These are phyloP conservation scores for Mrakia blollopis DNA, from an alignment of 768 basidiomycete species.

Conservation along the genomic window DNA sequence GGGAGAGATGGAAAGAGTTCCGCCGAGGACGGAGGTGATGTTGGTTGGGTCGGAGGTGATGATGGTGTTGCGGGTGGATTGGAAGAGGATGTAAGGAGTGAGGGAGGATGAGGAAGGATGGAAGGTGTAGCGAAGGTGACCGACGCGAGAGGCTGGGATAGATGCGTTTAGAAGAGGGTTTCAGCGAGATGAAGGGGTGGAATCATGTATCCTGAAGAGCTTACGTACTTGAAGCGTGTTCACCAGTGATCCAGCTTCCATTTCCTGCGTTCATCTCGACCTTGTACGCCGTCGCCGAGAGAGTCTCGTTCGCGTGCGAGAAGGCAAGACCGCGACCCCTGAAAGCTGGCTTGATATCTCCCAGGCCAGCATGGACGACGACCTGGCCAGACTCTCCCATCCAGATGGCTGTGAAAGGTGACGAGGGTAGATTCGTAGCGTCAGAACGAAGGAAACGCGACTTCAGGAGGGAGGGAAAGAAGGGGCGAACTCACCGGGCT, in stretches of 20 bases:
- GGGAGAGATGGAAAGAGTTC: conserved; percentile 49
- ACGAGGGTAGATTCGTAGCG: neutral
- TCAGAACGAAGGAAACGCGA: neutral
- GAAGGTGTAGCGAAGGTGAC: conserved; percentile 69
- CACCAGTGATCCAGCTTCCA: conserved; percentile 34
- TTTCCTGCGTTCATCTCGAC: conserved; percentile 57
- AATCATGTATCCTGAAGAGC: too few relatives aligned
- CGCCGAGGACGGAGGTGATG: conserved; percentile 56
- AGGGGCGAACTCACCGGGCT: conserved; percentile 8
- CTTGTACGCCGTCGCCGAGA: conserved; percentile 55
- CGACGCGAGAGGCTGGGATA: conserved; percentile 64
- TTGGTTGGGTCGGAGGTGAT: conserved; percentile 53
- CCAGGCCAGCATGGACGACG: conserved; percentile 54
- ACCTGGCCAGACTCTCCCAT: conserved; percentile 55
- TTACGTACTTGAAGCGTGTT: conserved; percentile 38
- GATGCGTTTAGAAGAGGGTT: neutral
- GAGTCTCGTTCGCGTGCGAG: conserved; percentile 53
- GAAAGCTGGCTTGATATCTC: conserved; percentile 41
- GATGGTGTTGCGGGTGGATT: conserved; percentile 61
- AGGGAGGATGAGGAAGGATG: conserved; percentile 37
- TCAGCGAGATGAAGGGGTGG: neutral
- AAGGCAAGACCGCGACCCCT: conserved; percentile 54
- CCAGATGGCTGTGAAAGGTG: conserved; percentile 65
- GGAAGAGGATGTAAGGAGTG: conserved; percentile 59
- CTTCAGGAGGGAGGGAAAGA: neutral